Evolutionary conservation across 768 basidiomycete species (phyloP).

Genomic region (Cubamyces lactineus): DNA sequence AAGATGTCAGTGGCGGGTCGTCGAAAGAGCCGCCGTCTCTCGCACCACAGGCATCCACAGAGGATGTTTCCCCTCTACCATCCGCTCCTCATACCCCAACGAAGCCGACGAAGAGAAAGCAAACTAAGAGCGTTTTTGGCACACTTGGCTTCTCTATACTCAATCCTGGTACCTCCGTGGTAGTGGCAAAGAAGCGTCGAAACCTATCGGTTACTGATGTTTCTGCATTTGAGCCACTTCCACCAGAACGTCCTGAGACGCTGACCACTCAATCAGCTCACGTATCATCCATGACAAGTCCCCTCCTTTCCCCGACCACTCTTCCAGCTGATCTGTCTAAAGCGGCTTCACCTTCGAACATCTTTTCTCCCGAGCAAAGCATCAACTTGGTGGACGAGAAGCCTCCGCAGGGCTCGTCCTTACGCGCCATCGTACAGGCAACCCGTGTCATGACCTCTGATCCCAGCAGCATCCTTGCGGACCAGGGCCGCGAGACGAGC

Average conservation of each 20-base stretch:
- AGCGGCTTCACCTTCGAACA: not conserved
- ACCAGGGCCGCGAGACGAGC: slow-evolving; percentile 67
- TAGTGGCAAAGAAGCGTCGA: slow-evolving; percentile 25
- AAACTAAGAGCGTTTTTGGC: slow-evolving; percentile 69
- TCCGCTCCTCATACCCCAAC: slow-evolving; percentile 19
- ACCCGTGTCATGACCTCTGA: slow-evolving; percentile 88
- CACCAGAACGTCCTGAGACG: not conserved
- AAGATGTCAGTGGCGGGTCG: slow-evolving; percentile 1
- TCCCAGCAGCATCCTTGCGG: slow-evolving; percentile 71
- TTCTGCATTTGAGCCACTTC: slow-evolving; percentile 4
- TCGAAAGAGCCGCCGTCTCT: slow-evolving; percentile 14
- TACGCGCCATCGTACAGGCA: slow-evolving; percentile 80
- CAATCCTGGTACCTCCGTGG: slow-evolving; percentile 45
- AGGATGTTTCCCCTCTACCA: slow-evolving; percentile 19
- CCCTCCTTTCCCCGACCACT: slow-evolving; percentile 15
- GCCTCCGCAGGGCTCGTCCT: slow-evolving; percentile 60
- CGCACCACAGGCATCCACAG: not conserved
- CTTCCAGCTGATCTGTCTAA: slow-evolving; percentile 11
- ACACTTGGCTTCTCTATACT: slow-evolving; percentile 70
- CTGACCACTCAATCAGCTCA: slow-evolving; percentile 12
- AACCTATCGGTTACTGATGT: slow-evolving; percentile 30
- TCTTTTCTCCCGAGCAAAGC: slow-evolving; percentile 24
- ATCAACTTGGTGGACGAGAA: slow-evolving; percentile 29
- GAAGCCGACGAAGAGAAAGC: slow-evolving; percentile 40
- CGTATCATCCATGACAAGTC: slow-evolving; percentile 17